Percentiles rank a stretch among this genome's conserved stretches.
Conservation (phyloP, 1,284 basidiomycete species). For the Amylostereum areolatum region DNA sequence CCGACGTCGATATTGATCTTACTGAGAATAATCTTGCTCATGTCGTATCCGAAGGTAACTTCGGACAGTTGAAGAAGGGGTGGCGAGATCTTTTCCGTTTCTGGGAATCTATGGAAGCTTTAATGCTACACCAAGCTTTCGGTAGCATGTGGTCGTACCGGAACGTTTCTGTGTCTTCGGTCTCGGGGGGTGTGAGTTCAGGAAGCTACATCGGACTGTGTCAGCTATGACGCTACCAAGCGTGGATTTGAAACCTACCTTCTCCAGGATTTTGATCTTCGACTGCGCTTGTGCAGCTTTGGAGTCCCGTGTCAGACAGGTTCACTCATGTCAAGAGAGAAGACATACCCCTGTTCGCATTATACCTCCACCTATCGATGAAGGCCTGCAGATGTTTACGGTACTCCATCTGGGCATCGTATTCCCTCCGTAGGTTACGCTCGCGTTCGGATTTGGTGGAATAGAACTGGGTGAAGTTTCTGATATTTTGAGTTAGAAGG, state of each 20-base stretch:
- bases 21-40: conserved; percentile 77
- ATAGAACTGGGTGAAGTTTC: conserved; percentile 99
- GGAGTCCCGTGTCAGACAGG: not conserved
- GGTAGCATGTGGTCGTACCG: conserved; percentile 35
- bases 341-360: conserved; percentile 72
- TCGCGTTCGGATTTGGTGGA: conserved; percentile 96
- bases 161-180: conserved; percentile 87
- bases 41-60: conserved; percentile 86
- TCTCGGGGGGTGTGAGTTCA: conserved; percentile 88
- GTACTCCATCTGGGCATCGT: conserved; percentile 93
- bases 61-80: conserved; percentile 93
- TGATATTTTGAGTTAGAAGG: conserved; percentile 23
- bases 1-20: conserved; percentile 87
- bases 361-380: conserved; percentile 96
- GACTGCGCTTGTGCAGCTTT: conserved; percentile 87
- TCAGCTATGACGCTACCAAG: not conserved
- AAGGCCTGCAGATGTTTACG: conserved; percentile 95
- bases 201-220: conserved; percentile 52
- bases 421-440: conserved; percentile 88
- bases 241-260: conserved; percentile 35
- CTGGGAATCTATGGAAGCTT: conserved; percentile 61
- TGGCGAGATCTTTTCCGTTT: conserved; percentile 93
- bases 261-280: conserved; percentile 98
- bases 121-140: not conserved
- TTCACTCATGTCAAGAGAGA: not conserved